These are phyloP conservation scores for Coniochaeta pulveracea DNA, from an alignment of 2,329 filamentous ascomycete genomes.

Conservation along the genomic window DNA sequence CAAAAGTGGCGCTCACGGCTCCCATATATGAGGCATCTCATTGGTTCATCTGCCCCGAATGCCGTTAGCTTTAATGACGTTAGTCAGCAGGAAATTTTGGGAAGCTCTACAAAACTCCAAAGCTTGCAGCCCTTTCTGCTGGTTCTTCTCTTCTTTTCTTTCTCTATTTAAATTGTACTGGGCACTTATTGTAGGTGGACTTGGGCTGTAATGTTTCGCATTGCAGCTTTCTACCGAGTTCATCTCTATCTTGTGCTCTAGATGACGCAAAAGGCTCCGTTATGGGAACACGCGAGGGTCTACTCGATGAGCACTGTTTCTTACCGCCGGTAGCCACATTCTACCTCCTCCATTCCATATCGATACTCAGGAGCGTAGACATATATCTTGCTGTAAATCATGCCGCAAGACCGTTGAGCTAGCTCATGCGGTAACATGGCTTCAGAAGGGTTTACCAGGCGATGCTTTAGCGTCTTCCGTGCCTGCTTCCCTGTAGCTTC, in stretches of 20 bases:
- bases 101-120: constrained; percentile 4
- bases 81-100: constrained; percentile 2
- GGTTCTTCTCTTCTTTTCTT: constrained; percentile 26
- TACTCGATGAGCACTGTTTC: constrained; percentile 51
- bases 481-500: too few relatives aligned
- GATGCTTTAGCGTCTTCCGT: too few relatives aligned
- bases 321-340: constrained; percentile 67
- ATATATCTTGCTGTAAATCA: background rate
- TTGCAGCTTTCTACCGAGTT: constrained; percentile 45
- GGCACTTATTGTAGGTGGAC: constrained; percentile 64
- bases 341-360: too few relatives aligned
- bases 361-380: background rate
- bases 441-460: too few relatives aligned
- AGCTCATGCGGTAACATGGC: too few relatives aligned
- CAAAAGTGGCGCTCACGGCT: constrained; percentile 2
- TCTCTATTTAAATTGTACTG: constrained; percentile 49
- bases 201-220: constrained; percentile 34
- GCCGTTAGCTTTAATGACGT: background rate
- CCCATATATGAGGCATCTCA: background rate
- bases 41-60: background rate
- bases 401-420: too few relatives aligned
- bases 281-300: constrained; percentile 61
- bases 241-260: constrained; percentile 65
- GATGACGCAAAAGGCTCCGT: constrained; percentile 47
- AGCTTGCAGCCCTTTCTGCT: constrained; percentile 14